A percentile compares a stretch with the other conserved stretches of the same genome.
Evolutionary conservation across 352 stramenopile genomes (phyloP).

Genomic region (Phytophthora pisi): DNA sequence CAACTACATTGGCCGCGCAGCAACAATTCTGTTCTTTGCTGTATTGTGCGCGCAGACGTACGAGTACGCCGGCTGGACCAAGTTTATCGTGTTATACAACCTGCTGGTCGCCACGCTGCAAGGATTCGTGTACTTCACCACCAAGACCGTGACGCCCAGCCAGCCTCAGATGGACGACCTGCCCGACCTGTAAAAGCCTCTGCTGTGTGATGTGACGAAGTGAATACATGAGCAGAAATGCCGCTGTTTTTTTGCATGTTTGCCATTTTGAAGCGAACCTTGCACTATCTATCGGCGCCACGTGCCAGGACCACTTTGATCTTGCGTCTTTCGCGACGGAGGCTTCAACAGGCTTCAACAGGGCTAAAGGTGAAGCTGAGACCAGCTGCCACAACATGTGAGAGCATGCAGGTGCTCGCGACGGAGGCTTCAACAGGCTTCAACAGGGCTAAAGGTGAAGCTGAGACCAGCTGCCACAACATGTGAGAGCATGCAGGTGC

Average conservation of each 20-base stretch:
- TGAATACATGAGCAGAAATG: conserved; percentile 23
- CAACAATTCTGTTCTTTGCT: conserved; percentile 84
- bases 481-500: too few species aligned
- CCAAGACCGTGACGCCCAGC: conserved; percentile 65
- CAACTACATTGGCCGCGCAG: conserved; percentile 85
- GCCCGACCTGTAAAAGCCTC: conserved; percentile 50
- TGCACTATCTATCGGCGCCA: not conserved
- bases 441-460: too few species aligned
- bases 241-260: not conserved
- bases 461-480: too few species aligned
- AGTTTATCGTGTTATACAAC: conserved; percentile 80
- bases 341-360: too few species aligned
- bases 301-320: not conserved
- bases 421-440: too few species aligned
- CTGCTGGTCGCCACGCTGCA: conserved; percentile 74
- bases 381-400: too few species aligned
- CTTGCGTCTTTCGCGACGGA: not conserved
- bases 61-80: conserved; percentile 72
- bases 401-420: too few species aligned
- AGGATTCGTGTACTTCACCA: conserved; percentile 85
- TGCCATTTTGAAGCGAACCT: too few species aligned
- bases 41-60: conserved; percentile 75
- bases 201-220: conserved; percentile 13
- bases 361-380: too few species aligned
- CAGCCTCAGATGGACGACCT: conserved; percentile 70